phyloP scores from a whole-genome alignment of 306 rosid genomes.

The Cucurbita pepo region DNA sequence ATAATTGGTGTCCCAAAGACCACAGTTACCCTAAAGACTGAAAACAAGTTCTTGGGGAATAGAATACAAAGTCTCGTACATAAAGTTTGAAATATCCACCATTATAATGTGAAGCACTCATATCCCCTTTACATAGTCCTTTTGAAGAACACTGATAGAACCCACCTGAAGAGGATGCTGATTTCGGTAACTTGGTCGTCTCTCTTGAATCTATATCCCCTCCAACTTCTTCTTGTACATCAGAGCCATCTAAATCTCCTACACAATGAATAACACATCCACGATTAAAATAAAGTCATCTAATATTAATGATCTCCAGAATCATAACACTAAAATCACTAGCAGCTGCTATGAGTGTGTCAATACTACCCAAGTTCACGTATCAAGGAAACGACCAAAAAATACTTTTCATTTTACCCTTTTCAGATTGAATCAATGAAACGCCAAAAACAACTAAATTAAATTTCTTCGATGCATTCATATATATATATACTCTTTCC shows the following conservation, averaged over 20 bases:
- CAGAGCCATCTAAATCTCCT: constrained; percentile 98
- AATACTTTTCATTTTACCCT: not conserved
- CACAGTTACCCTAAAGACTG: constrained; percentile 84
- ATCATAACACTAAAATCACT: not conserved
- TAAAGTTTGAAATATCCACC: constrained; percentile 77
- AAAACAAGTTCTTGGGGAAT: constrained; percentile 63
- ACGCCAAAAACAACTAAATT: not conserved
- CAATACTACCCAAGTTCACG: not conserved
- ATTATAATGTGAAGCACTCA: constrained; percentile 81
- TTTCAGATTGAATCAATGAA: not conserved
- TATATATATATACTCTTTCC: not conserved
- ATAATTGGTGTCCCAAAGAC: constrained; percentile 63
- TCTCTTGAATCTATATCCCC: constrained; percentile 45
- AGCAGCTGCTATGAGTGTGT: not conserved
- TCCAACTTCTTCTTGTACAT: constrained; percentile 58
- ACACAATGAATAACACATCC: not conserved
- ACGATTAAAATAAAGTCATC: not conserved
- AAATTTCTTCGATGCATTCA: not conserved
- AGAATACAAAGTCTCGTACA: constrained; percentile 75
- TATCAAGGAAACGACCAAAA: not conserved
- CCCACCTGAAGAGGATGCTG: constrained; percentile 99
- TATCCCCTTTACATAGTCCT: constrained; percentile 92
- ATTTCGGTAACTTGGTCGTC: constrained; percentile 65
- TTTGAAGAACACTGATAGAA: constrained; percentile 77
- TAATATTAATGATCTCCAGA: not conserved